Conservation (phyloP, 2,329 filamentous ascomycete species). For the Apiospora malaysiana region DNA sequence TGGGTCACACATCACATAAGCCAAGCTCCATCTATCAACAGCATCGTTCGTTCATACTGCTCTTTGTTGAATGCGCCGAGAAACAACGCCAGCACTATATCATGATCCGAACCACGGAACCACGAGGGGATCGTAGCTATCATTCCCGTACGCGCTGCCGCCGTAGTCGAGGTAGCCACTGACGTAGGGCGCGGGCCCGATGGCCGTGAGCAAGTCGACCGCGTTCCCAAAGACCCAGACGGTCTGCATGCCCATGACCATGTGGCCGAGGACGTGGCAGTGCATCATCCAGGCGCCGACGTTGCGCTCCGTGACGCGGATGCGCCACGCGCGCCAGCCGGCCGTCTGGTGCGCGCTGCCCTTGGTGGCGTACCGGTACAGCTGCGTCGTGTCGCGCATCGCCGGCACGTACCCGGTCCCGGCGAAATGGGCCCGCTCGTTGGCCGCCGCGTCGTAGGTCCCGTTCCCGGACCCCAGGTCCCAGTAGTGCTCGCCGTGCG, state of each 20-base stretch:
- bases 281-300: constrained; percentile 69
- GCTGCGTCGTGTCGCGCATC: constrained; percentile 55
- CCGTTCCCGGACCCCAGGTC: constrained; percentile 60
- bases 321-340: constrained; percentile 67
- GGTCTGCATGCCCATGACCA: constrained; percentile 60
- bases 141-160: constrained; percentile 52
- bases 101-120: neutral
- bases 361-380: constrained; percentile 58
- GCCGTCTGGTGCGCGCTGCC: constrained; percentile 47
- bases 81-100: neutral
- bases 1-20: neutral
- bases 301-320: constrained; percentile 48
- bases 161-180: constrained; percentile 51
- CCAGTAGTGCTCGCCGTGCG: constrained; percentile 59
- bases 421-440: constrained; percentile 47
- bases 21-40: no score
- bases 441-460: constrained; percentile 54
- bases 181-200: constrained; percentile 42
- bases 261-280: constrained; percentile 64
- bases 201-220: constrained; percentile 40
- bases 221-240: constrained; percentile 49
- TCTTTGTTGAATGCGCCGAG: neutral
- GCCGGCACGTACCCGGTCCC: constrained; percentile 43
- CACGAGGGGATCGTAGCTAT: constrained; percentile 41
- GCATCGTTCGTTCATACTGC: no score